Percentiles rank a stretch among this genome's conserved stretches.
Evolutionary conservation across 2,329 filamentous ascomycete species (phyloP).

Genomic region (Botrytis aclada): DNA sequence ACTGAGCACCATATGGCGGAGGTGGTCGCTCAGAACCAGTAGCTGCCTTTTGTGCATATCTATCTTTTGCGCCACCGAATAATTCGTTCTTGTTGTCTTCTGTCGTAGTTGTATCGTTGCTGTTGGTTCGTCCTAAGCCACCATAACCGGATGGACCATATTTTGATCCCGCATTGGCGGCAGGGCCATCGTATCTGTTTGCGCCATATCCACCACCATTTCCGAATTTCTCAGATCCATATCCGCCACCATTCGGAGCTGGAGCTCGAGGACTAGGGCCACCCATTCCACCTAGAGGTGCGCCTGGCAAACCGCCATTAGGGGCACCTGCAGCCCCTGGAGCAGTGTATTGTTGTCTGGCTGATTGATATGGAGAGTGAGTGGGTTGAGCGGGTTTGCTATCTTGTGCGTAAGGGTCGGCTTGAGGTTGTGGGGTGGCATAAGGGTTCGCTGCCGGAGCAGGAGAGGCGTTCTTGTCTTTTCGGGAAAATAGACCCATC

Average conservation of each 20-base stretch:
- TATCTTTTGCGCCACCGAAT: slow-evolving; percentile 46
- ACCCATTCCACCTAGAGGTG: slow-evolving; percentile 28
- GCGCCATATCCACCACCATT: slow-evolving; percentile 50
- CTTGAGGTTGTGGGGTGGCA: slow-evolving; percentile 36
- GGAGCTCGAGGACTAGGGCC: slow-evolving; percentile 24
- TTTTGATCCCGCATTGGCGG: slow-evolving; percentile 39
- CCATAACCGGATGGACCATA: slow-evolving; percentile 58
- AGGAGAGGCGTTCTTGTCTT: slow-evolving; percentile 48
- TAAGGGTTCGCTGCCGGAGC: slow-evolving; percentile 39
- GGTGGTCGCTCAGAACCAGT: slow-evolving; percentile 30
- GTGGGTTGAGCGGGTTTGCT: slow-evolving; percentile 44
- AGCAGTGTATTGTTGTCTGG: slow-evolving; percentile 32
- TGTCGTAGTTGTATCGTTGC: slow-evolving; percentile 41
- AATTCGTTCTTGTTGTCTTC: slow-evolving; percentile 61
- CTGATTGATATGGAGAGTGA: slow-evolving; percentile 30
- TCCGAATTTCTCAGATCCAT: slow-evolving; percentile 53
- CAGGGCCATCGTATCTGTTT: slow-evolving; percentile 50
- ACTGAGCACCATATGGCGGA: slow-evolving; percentile 31
- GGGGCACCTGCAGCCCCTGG: slow-evolving; percentile 29
- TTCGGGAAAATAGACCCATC: slow-evolving; percentile 45
- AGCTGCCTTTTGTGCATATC: slow-evolving; percentile 34
- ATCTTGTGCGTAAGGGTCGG: slow-evolving; percentile 58
- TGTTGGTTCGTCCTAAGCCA: slow-evolving; percentile 50
- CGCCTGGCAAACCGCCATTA: slow-evolving; percentile 27
- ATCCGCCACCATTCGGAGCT: slow-evolving; percentile 43